These are phyloP conservation scores for Crepidotus variabilis DNA, from an alignment of 768 basidiomycete species.

Conservation along the genomic window DNA sequence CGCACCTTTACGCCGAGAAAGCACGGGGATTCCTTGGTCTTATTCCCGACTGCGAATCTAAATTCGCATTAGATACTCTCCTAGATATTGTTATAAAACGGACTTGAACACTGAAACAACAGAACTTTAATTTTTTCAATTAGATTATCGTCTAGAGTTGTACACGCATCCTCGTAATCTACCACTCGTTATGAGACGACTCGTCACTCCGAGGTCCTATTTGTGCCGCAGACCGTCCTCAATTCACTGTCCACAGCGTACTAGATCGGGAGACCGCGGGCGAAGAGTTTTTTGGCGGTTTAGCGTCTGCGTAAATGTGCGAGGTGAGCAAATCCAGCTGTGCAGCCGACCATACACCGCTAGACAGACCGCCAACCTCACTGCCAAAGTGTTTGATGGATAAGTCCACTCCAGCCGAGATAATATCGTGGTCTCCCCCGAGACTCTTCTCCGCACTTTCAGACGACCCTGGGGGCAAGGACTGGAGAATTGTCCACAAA, in stretches of 20 bases:
- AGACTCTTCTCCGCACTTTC: not conserved
- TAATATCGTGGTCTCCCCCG: no score
- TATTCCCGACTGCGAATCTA: conserved; percentile 81
- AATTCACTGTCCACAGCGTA: not conserved
- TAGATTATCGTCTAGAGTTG: not conserved
- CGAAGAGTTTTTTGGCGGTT: conserved; percentile 3
- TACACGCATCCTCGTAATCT: conserved; percentile 1
- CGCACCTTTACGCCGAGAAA: conserved; percentile 67
- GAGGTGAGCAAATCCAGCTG: conserved; percentile 25
- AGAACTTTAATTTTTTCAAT: not conserved
- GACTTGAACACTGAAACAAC: conserved; percentile 34
- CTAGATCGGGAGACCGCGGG: conserved; percentile 7
- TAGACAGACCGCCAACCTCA: not conserved
- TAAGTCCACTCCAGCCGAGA: no score
- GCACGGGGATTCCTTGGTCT: conserved; percentile 65
- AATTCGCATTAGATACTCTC: conserved; percentile 68
- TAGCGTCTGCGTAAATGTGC: conserved; percentile 32
- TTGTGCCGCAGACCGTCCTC: not conserved
- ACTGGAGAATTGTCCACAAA: not conserved
- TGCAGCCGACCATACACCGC: not conserved
- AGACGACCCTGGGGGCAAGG: not conserved
- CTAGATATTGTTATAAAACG: conserved; percentile 65
- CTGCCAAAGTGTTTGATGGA: no score
- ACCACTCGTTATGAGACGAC: not conserved
- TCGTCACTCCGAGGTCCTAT: not conserved